Evolutionary conservation across 176 grass and related monocot genomes (phyloP).

Genomic region (Bolboschoenus planiculmis): DNA sequence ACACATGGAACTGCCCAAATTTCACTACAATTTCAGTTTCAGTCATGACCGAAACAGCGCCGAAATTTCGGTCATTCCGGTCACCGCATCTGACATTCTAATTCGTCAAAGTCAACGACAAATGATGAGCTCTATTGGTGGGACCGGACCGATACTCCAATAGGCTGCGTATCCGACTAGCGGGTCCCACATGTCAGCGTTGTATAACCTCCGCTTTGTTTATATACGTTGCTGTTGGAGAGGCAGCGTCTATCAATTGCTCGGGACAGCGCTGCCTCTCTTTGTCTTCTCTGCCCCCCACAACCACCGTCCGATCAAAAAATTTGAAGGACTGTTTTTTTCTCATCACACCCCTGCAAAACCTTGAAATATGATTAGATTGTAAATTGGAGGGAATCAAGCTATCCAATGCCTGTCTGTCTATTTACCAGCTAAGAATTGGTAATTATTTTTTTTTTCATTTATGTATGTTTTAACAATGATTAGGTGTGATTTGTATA

Average conservation of each 20-base stretch:
- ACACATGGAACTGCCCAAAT: too few species aligned
- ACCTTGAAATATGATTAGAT: neutral
- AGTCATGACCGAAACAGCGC: neutral
- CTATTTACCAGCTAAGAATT: neutral
- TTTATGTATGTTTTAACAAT: neutral
- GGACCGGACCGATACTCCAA: too few species aligned
- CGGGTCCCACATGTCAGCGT: neutral
- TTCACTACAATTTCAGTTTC: neutral
- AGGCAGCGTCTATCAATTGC: neutral
- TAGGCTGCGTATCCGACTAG: neutral
- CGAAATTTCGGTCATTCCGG: too few species aligned
- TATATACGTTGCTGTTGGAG: neutral
- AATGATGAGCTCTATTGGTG: neutral
- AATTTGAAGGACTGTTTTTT: neutral
- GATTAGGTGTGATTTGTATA: neutral
- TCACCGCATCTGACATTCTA: neutral
- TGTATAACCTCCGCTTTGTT: neutral
- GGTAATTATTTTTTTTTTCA: neutral
- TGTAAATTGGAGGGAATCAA: neutral
- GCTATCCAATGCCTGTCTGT: neutral
- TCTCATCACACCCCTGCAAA: neutral
- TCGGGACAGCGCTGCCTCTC: neutral
- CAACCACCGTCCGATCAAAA: neutral
- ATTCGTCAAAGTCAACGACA: neutral
- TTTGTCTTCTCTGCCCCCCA: slow-evolving; percentile 8